Conservation (phyloP, 2,329 filamentous ascomycete species). For the Lasiodiplodia citricola region DNA sequence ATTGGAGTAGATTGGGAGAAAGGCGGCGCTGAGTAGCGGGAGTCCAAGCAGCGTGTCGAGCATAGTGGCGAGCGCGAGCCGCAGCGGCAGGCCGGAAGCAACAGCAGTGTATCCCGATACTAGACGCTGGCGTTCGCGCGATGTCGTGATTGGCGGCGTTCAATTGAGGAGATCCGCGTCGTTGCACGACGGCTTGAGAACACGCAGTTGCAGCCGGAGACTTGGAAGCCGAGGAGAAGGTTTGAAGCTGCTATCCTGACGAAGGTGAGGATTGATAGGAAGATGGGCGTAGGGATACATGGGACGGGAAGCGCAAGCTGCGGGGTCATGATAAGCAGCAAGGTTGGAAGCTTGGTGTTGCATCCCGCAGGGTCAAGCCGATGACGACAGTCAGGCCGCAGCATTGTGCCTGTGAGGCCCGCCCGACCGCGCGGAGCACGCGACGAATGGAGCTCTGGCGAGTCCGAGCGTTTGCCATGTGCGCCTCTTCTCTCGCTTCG, state of each 20-base stretch:
- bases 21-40: conserved; percentile 65
- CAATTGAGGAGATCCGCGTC: not conserved
- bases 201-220: not conserved
- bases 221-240: not conserved
- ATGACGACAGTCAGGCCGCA: conserved; percentile 2
- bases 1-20: conserved; percentile 74
- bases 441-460: not conserved
- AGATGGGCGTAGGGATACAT: not conserved
- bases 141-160: not conserved
- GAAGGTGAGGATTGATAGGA: not conserved
- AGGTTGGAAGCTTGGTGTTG: conserved; percentile 12
- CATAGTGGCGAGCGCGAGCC: conserved; percentile 2
- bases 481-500: conserved; percentile 4
- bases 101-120: not conserved
- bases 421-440: not conserved
- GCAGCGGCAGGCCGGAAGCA: not conserved
- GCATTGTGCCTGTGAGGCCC: not conserved
- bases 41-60: conserved; percentile 37
- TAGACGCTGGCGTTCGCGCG: not conserved
- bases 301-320: not conserved
- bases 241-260: no score
- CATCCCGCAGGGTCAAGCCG: not conserved
- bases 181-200: not conserved
- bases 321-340: conserved; percentile 1
- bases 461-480: not conserved